Evolutionary conservation across 306 rosid species (phyloP).

Genomic region (Acacia melanoxylon): DNA sequence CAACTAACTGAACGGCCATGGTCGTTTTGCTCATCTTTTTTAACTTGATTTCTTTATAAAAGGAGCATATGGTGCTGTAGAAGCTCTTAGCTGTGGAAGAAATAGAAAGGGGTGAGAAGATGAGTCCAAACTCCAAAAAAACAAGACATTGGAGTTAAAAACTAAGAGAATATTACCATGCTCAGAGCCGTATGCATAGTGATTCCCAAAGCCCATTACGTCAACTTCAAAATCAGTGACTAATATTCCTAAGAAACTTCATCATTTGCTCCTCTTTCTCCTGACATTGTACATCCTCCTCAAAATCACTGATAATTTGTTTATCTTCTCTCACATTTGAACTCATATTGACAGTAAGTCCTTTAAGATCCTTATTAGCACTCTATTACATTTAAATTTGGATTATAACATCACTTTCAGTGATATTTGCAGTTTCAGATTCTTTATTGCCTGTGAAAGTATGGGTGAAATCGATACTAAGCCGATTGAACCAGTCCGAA

Average conservation of each 20-base stretch:
- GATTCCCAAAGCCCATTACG: slow-evolving; percentile 27
- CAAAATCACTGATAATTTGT: slow-evolving; percentile 21
- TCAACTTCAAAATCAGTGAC: slow-evolving; percentile 20
- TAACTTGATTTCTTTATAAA: no score
- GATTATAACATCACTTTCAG: background rate
- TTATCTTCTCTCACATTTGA: slow-evolving; percentile 15
- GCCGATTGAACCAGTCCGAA: slow-evolving; percentile 74
- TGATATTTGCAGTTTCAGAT: slow-evolving; percentile 4
- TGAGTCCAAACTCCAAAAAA: background rate
- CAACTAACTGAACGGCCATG: no score
- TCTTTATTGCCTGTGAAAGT: background rate
- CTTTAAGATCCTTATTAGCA: background rate
- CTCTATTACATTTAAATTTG: background rate
- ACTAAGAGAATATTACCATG: slow-evolving; percentile 21
- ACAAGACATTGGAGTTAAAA: background rate
- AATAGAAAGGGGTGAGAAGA: background rate
- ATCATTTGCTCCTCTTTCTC: slow-evolving; percentile 14
- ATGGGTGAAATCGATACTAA: slow-evolving; percentile 79
- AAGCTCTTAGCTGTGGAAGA: background rate
- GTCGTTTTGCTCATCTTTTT: no score
- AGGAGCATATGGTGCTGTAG: no score
- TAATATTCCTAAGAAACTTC: background rate
- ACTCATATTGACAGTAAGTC: background rate
- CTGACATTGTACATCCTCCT: background rate
- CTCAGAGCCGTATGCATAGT: slow-evolving; percentile 18